These are phyloP conservation scores for Abrus pulchellus DNA, from an alignment of 306 rosid genomes.

Conservation along the genomic window DNA sequence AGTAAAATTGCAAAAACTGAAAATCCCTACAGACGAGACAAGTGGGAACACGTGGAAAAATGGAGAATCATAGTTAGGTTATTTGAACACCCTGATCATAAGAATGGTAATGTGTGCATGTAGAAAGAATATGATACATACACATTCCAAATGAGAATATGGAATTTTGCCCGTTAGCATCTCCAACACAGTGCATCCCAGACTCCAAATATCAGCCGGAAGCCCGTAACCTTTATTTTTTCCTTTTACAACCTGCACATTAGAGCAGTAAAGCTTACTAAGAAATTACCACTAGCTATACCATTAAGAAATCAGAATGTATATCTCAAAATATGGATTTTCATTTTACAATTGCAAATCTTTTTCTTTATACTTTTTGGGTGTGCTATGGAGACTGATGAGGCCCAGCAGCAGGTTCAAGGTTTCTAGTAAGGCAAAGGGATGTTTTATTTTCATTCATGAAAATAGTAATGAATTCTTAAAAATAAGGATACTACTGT, in stretches of 20 bases:
- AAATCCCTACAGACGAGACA: background rate
- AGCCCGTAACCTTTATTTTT: constrained; percentile 80
- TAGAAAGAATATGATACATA: constrained; percentile 52
- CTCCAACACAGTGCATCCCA: constrained; percentile 98
- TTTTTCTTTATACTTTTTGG: background rate
- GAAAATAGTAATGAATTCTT: constrained; percentile 19
- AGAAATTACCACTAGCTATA: background rate
- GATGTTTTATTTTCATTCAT: background rate
- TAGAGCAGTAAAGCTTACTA: constrained; percentile 39
- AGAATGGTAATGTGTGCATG: constrained; percentile 13
- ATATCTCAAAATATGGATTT: background rate
- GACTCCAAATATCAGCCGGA: constrained; percentile 98
- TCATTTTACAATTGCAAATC: background rate
- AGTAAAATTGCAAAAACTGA: background rate
- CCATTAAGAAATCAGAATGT: constrained; percentile 16
- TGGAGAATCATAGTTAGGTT: constrained; percentile 28
- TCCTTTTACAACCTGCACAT: constrained; percentile 88
- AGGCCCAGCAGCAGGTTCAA: constrained; percentile 28
- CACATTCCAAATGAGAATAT: constrained; percentile 70
- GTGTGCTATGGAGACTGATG: background rate
- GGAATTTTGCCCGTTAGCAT: constrained; percentile 84
- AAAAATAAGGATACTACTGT: background rate
- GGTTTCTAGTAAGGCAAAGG: constrained; percentile 13
- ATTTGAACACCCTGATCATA: constrained; percentile 16
- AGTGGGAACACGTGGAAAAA: constrained; percentile 17